These are phyloP conservation scores for Malassezia nana DNA, from an alignment of 1,284 basidiomycete species.

Conservation along the genomic window DNA sequence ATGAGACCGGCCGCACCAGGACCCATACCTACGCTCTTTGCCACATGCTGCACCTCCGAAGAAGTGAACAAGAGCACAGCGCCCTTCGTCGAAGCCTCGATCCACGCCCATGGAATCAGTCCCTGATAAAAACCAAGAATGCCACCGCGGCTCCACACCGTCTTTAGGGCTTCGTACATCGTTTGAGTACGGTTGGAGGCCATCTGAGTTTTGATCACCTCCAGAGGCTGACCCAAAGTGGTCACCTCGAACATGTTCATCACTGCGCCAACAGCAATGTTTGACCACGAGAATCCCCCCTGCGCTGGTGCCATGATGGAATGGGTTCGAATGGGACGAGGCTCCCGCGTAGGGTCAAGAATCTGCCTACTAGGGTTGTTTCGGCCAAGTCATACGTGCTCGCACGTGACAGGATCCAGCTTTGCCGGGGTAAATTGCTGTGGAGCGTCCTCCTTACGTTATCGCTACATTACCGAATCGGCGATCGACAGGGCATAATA, in stretches of 20 bases:
- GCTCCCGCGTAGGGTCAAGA: too few relatives aligned
- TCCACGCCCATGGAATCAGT: constrained; percentile 99
- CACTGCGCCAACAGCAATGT: constrained; percentile 84
- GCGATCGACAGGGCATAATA: constrained; percentile 6
- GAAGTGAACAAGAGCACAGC: constrained; percentile 91
- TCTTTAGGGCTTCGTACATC: constrained; percentile 74
- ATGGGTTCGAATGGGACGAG: neutral
- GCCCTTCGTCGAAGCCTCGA: constrained; percentile 97
- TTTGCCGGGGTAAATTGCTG: too few relatives aligned
- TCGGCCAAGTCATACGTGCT: too few relatives aligned
- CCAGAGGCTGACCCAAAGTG: constrained; percentile 92
- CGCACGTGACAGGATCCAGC: too few relatives aligned
- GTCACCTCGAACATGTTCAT: constrained; percentile 75
- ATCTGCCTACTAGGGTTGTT: too few relatives aligned
- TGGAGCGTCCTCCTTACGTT: too few relatives aligned
- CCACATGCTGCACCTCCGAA: constrained; percentile 75
- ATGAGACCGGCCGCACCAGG: constrained; percentile 76
- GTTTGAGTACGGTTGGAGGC: constrained; percentile 57
- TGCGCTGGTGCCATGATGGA: constrained; percentile 52
- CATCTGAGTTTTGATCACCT: constrained; percentile 79
- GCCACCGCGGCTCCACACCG: constrained; percentile 86
- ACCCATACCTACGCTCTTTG: constrained; percentile 61
- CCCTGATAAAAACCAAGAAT: constrained; percentile 90
- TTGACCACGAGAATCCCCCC: constrained; percentile 93
- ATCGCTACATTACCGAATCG: too few relatives aligned